Conservation (phyloP, 2,329 filamentous ascomycete species). For the Colletotrichum acutatum region DNA sequence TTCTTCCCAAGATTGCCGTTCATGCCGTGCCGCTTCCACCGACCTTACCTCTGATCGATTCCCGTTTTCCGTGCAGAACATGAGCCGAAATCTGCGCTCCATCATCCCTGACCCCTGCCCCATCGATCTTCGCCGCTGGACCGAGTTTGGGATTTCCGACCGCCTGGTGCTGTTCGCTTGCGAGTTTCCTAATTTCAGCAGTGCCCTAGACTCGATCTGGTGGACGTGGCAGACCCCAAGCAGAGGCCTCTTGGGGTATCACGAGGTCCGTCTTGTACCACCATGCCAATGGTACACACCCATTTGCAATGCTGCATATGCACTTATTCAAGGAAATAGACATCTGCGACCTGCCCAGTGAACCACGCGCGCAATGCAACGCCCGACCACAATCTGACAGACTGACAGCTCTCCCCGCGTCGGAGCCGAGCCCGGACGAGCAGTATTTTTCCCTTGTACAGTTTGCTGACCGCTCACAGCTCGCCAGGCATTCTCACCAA, state of each 20-base stretch:
- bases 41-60: background rate
- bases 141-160: constrained; percentile 20
- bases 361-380: constrained; percentile 14
- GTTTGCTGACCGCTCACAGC: background rate
- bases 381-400: background rate
- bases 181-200: constrained; percentile 8
- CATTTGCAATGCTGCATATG: constrained; percentile 1
- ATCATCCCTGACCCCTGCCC: constrained; percentile 23
- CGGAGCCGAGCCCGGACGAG: constrained; percentile 28
- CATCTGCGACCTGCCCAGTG: background rate
- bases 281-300: background rate
- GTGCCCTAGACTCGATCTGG: constrained; percentile 8
- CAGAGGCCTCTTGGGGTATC: background rate
- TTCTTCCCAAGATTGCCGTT: background rate
- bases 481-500: background rate
- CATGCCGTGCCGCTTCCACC: constrained; percentile 4
- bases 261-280: background rate
- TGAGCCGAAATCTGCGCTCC: constrained; percentile 19
- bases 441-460: background rate
- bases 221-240: background rate
- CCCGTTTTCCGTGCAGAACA: constrained; percentile 17
- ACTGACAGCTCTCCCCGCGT: background rate
- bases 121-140: constrained; percentile 2
- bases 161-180: constrained; percentile 17
- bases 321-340: constrained; percentile 16